Conservation (phyloP, 768 basidiomycete species). For the Cystobasidium ongulense region DNA sequence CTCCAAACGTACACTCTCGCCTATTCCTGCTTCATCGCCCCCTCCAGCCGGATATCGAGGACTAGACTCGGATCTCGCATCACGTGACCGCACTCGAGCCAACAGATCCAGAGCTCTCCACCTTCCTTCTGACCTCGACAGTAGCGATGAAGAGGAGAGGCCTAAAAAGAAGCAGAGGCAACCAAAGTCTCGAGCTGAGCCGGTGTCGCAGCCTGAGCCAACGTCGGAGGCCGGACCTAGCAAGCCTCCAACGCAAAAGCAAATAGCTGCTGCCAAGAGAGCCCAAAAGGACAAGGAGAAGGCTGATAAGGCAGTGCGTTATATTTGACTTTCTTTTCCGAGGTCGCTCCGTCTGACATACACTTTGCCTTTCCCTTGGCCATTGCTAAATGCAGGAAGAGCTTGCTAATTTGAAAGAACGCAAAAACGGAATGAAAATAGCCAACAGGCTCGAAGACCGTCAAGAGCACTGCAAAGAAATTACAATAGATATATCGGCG, state of each 20-base stretch:
- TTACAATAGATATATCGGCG: background rate
- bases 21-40: background rate
- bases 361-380: background rate
- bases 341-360: background rate
- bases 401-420: conserved; percentile 9
- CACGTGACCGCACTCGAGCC: background rate
- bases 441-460: conserved; percentile 13
- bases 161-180: background rate
- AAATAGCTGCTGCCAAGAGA: conserved; percentile 6
- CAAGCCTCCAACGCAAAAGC: background rate
- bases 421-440: background rate
- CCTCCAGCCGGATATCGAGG: too few species aligned
- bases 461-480: conserved; percentile 2
- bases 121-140: background rate
- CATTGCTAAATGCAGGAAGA: background rate
- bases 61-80: background rate
- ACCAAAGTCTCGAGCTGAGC: background rate
- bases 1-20: background rate
- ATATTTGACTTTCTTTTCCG: background rate
- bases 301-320: conserved; percentile 6
- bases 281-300: background rate
- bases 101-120: background rate
- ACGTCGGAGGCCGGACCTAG: background rate
- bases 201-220: background rate
- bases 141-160: background rate